Evolutionary conservation across 2,329 filamentous ascomycete genomes (phyloP), one percentile per base, ranked within the genome.

Genomic region (Chaetothyriales sp.): DNA sequence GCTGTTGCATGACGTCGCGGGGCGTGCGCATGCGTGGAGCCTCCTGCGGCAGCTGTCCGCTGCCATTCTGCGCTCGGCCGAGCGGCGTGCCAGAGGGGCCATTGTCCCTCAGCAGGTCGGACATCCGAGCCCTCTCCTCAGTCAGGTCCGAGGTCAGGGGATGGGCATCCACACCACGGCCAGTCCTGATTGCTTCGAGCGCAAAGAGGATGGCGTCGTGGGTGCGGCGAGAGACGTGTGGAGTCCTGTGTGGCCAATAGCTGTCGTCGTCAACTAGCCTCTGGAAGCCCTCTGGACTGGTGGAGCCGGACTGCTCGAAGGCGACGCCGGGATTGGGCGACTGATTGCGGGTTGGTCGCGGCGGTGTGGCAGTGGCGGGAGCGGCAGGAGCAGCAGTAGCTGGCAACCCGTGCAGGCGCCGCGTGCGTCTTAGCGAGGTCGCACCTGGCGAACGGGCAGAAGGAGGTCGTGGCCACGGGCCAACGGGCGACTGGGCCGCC

Each of bases 41-140:
- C 53, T 66, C 67, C 55, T 70, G 69, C n/a, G 75, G 73, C 18
- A 75, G 72, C 12, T 75, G 72, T 18, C 73, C 76, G 43, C 53
- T 25, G 43, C 52, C 55, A 73, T 80, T 79, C 60, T 71, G 71
- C 44, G 71, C 68, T 60, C 76, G 74, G 53, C 70, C 75, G 63
- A 60, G 60, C 50, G 49, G 52, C 48, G 65, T 57, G 50, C 62
- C 63, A 53, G 63, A 52, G 48, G 66, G 68, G 60, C 75, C 72
- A 57, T 73, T 70, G 61, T 73, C 73, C 63, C 79, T 77, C 63
- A 79, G 75, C 60, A 95, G 74, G 66, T 95, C 89, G 60, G 89
- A 84, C 89, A 98, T 96, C 62, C 80, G 79, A 60, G 89, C 86
- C 76, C 86, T 84, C 72, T 94, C 86, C 74, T 98, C 92, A 54